Conservation (phyloP, 305 asterid species). For the Fraxinus floribunda region DNA sequence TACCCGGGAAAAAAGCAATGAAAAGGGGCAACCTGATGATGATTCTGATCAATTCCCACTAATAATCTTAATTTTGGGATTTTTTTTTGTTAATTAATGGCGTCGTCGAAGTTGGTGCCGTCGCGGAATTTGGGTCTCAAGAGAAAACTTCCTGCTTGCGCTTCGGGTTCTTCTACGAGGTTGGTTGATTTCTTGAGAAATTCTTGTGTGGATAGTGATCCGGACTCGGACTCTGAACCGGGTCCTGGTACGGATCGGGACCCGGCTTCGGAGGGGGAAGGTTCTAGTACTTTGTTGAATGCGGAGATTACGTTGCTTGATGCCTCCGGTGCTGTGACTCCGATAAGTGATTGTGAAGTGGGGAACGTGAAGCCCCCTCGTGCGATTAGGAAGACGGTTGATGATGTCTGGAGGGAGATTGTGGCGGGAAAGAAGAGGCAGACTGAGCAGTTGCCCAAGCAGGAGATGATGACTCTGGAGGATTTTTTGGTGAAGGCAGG, state of each 20-base stretch:
- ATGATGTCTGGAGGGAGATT: constrained; percentile 94
- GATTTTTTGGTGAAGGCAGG: constrained; percentile 80
- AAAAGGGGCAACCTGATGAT: neutral
- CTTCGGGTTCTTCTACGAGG: constrained; percentile 21
- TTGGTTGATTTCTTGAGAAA: constrained; percentile 40
- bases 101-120: constrained; percentile 1
- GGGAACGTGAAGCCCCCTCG: constrained; percentile 28
- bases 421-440: constrained; percentile 63
- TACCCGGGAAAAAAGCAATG: neutral
- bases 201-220: constrained; percentile 32
- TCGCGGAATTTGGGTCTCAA: constrained; percentile 1
- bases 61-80: neutral
- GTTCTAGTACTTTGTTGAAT: constrained; percentile 40
- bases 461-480: constrained; percentile 90
- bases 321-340: constrained; percentile 54
- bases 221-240: constrained; percentile 7
- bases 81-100: neutral
- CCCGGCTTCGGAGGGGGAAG: constrained; percentile 29
- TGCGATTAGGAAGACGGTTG: constrained; percentile 62
- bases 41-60: neutral
- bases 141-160: neutral
- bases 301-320: constrained; percentile 55
- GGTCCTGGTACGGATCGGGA: constrained; percentile 19
- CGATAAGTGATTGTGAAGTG: constrained; percentile 42
- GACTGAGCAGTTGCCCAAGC: constrained; percentile 49